A percentile compares a stretch with the other conserved stretches of the same genome.
Evolutionary conservation across 2,329 filamentous ascomycete species (phyloP).

Genomic region (Fusarium sp.): DNA sequence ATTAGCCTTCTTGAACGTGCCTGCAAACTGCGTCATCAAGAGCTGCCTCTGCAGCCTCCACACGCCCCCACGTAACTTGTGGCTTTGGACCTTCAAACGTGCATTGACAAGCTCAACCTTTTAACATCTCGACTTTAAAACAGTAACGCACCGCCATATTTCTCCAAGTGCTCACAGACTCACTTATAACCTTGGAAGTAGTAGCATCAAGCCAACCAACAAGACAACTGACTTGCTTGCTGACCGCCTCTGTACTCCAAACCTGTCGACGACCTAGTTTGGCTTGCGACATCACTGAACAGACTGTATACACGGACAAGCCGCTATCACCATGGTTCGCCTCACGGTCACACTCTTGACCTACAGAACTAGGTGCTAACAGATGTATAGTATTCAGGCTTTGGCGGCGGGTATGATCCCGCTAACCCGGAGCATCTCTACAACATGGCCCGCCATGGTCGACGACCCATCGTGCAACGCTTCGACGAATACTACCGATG

Average conservation of each 20-base stretch:
- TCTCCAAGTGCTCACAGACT: not conserved
- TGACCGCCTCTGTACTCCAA: slow-evolving; percentile 39
- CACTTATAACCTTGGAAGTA: not conserved
- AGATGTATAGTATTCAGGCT: slow-evolving; percentile 54
- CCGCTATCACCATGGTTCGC: slow-evolving; percentile 43
- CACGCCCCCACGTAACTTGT: slow-evolving; percentile 41
- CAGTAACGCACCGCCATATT: not conserved
- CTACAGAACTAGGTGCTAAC: slow-evolving; percentile 11
- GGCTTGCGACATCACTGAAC: slow-evolving; percentile 21
- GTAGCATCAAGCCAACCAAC: not conserved
- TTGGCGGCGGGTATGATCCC: slow-evolving; percentile 62
- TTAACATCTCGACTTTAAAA: slow-evolving; percentile 21
- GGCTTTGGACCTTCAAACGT: slow-evolving; percentile 32
- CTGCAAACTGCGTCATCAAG: slow-evolving; percentile 54
- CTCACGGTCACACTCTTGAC: not conserved
- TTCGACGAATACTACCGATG: slow-evolving; percentile 99
- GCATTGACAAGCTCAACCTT: slow-evolving; percentile 29
- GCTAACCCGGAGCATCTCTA: slow-evolving; percentile 65
- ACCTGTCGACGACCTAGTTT: not conserved
- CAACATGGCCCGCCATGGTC: slow-evolving; percentile 63
- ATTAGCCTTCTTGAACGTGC: slow-evolving; percentile 5
- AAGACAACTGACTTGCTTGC: not conserved
- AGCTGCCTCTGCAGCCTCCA: slow-evolving; percentile 51
- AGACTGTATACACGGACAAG: slow-evolving; percentile 9
- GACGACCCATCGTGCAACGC: slow-evolving; percentile 73